Percentiles rank a stretch among this genome's conserved stretches.
Conservation (phyloP, 2,329 filamentous ascomycete genomes). For the Aulographum hederae region DNA sequence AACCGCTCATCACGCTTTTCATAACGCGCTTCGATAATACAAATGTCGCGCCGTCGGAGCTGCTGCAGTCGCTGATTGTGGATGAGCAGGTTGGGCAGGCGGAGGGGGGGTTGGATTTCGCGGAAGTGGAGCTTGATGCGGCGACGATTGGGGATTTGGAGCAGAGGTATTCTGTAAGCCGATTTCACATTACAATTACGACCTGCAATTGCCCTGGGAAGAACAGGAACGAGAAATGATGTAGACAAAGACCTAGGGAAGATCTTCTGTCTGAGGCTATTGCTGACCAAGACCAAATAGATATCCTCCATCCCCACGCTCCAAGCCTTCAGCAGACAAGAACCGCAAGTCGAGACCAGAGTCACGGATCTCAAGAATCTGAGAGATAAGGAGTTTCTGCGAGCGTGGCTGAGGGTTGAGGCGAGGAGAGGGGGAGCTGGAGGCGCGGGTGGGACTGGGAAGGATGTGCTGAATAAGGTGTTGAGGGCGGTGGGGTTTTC, state of each 20-base stretch:
- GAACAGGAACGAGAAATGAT: no score
- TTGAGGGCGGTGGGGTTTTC: no score
- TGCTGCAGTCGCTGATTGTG: conserved; percentile 23
- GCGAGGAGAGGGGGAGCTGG: conserved; percentile 26
- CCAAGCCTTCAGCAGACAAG: conserved; percentile 29
- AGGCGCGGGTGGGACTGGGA: conserved; percentile 21
- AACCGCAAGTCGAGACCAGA: conserved; percentile 29
- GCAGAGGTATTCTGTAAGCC: conserved; percentile 19
- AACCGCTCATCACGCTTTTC: conserved; percentile 30
- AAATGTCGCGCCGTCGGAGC: conserved; percentile 23
- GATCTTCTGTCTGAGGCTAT: no score
- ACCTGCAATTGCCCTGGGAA: background rate
- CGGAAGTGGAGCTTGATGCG: conserved; percentile 29
- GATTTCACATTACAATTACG: background rate
- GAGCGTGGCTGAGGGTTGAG: conserved; percentile 28
- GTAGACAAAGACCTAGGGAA: no score
- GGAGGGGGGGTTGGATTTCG: conserved; percentile 26
- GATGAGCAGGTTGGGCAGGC: conserved; percentile 24
- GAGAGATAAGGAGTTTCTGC: conserved; percentile 24
- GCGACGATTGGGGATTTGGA: conserved; percentile 22
- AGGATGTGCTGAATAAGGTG: background rate
- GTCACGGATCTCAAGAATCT: conserved; percentile 25
- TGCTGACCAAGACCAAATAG: no score
- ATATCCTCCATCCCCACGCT: conserved; percentile 30
- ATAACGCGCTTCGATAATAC: conserved; percentile 28